These are phyloP conservation scores for Debaryomyces hansenii DNA, from an alignment of 805 yeast species.

Conservation along the genomic window DNA sequence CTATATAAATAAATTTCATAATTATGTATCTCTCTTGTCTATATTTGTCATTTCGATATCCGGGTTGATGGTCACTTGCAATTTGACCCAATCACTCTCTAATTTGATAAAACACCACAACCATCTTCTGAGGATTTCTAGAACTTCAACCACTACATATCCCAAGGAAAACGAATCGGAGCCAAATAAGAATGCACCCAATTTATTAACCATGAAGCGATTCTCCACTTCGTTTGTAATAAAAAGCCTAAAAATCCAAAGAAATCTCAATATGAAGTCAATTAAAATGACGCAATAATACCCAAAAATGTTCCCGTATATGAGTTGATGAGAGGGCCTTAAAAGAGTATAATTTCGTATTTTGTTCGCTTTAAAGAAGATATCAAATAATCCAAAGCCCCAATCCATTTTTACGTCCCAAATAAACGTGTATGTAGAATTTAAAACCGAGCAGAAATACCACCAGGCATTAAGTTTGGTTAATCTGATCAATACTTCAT, in stretches of 20 bases:
- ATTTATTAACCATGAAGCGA: slow-evolving; percentile 10
- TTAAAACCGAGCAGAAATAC: slow-evolving; percentile 50
- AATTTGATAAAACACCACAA: slow-evolving; percentile 85
- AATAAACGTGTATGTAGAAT: slow-evolving; percentile 73
- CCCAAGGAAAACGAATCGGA: slow-evolving; percentile 50
- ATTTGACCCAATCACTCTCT: slow-evolving; percentile 66
- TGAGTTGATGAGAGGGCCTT: slow-evolving; percentile 18
- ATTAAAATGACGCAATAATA: slow-evolving; percentile 59
- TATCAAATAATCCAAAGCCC: slow-evolving; percentile 61
- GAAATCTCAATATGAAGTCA: slow-evolving; percentile 68
- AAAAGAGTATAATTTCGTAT: slow-evolving; percentile 8
- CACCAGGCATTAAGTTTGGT: slow-evolving; percentile 35
- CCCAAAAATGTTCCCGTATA: slow-evolving; percentile 26
- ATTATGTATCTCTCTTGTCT: slow-evolving; percentile 1
- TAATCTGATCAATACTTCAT: slow-evolving; percentile 14
- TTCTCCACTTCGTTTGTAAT: not conserved
- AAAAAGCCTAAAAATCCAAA: slow-evolving; percentile 68
- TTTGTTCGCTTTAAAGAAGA: slow-evolving; percentile 15
- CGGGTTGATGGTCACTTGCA: slow-evolving; percentile 11
- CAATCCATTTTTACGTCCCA: slow-evolving; percentile 95
- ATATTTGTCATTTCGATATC: slow-evolving; percentile 5
- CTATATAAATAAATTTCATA: not conserved
- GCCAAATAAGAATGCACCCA: slow-evolving; percentile 35
- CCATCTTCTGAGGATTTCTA: slow-evolving; percentile 84
- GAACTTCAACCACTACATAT: slow-evolving; percentile 61